Evolutionary conservation across 2,329 filamentous ascomycete genomes (phyloP).

Genomic region (Xylariaceae sp.): DNA sequence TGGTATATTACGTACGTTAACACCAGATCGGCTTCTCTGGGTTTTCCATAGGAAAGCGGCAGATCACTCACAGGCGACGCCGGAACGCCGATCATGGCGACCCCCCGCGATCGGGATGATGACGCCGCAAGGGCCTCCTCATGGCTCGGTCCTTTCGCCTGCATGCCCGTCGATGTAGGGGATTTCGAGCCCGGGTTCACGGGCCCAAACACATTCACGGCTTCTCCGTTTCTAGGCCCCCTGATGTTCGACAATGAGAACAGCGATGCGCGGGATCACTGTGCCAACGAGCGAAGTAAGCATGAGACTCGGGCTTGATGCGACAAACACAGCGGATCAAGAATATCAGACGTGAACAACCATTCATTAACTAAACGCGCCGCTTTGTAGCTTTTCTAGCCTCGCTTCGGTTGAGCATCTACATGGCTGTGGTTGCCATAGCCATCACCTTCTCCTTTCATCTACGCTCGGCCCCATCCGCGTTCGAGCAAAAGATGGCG

Average conservation of each 20-base stretch:
- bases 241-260: conserved; percentile 69
- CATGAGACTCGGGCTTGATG: background rate
- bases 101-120: conserved; percentile 11
- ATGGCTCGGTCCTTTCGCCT: conserved; percentile 38
- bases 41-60: no score
- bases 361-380: background rate
- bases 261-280: conserved; percentile 72
- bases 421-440: conserved; percentile 83
- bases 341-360: background rate
- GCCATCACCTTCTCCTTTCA: conserved; percentile 94
- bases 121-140: conserved; percentile 35
- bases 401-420: conserved; percentile 81
- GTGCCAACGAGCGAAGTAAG: conserved; percentile 69
- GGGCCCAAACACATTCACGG: conserved; percentile 45
- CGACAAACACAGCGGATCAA: background rate
- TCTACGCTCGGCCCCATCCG: conserved; percentile 65
- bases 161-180: conserved; percentile 35
- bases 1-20: no score
- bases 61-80: background rate
- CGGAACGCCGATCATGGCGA: background rate
- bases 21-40: no score
- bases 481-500: conserved; percentile 69
- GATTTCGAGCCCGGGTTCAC: conserved; percentile 30
- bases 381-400: conserved; percentile 65
- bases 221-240: conserved; percentile 59